These are phyloP conservation scores for Dothideomycetes sp. DNA, from an alignment of 2,329 filamentous ascomycete genomes.

Conservation along the genomic window DNA sequence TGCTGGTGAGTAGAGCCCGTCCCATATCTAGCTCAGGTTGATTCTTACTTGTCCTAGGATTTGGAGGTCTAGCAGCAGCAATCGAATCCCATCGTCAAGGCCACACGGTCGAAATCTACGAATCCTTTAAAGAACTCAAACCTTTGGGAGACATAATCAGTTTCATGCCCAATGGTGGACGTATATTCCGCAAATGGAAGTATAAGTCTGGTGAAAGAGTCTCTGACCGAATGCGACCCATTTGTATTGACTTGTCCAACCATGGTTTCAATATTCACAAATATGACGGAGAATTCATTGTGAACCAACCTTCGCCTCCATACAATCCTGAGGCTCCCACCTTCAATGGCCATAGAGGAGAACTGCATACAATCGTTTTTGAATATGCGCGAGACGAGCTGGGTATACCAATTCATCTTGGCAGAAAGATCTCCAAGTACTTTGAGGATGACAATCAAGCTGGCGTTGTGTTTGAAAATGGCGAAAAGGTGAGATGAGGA, in stretches of 20 bases:
- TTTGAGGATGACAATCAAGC: conserved; percentile 45
- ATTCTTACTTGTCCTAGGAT: conserved; percentile 43
- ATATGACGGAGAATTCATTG: conserved; percentile 6
- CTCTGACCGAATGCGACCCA: conserved; percentile 16
- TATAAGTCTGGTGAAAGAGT: conserved; percentile 11
- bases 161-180: conserved; percentile 51
- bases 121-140: conserved; percentile 49
- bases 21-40: neutral
- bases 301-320: conserved; percentile 27
- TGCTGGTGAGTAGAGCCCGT: neutral
- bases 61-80: conserved; percentile 53
- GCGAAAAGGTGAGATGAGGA: conserved; percentile 37
- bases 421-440: conserved; percentile 43
- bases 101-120: conserved; percentile 50
- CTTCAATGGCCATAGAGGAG: conserved; percentile 28
- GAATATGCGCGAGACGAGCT: conserved; percentile 39
- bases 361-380: conserved; percentile 28
- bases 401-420: conserved; percentile 47
- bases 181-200: conserved; percentile 51
- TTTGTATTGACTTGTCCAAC: conserved; percentile 26
- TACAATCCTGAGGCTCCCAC: conserved; percentile 23
- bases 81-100: conserved; percentile 56
- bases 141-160: conserved; percentile 53
- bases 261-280: conserved; percentile 21
- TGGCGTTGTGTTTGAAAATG: conserved; percentile 43